These are phyloP conservation scores for Postia placenta DNA, from an alignment of 768 basidiomycete species.

Conservation along the genomic window DNA sequence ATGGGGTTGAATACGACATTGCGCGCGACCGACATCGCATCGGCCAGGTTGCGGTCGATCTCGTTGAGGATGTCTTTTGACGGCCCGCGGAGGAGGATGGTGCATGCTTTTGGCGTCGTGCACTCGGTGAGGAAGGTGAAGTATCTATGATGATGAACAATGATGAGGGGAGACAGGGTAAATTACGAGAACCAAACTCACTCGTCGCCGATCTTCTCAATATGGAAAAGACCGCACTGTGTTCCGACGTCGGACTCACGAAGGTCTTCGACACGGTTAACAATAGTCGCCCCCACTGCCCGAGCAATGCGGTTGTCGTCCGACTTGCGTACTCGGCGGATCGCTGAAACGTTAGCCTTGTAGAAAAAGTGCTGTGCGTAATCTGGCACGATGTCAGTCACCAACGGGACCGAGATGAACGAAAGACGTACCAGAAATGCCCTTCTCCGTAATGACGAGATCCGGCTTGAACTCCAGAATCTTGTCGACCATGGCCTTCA, in stretches of 20 bases:
- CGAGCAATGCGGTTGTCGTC: conserved; percentile 99
- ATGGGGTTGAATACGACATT: conserved; percentile 95
- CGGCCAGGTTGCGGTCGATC: conserved; percentile 94
- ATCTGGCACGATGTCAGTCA: conserved; percentile 40
- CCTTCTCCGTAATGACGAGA: conserved; percentile 95
- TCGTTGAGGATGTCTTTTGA: conserved; percentile 98
- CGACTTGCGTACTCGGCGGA: conserved; percentile 96
- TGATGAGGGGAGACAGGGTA: neutral
- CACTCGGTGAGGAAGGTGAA: conserved; percentile 97
- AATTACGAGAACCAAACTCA: conserved; percentile 17
- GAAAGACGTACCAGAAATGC: conserved; percentile 81
- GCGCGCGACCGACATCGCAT: conserved; percentile 95
- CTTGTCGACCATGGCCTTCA: conserved; percentile 77
- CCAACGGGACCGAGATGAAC: neutral
- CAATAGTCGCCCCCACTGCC: conserved; percentile 92
- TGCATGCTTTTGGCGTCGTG: conserved; percentile 88
- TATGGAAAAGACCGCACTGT: conserved; percentile 90
- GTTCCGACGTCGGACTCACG: conserved; percentile 91
- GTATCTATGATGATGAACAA: conserved; percentile 71
- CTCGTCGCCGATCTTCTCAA: conserved; percentile 98
- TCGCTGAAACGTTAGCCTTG: conserved; percentile 84
- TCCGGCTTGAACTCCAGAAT: conserved; percentile 94
- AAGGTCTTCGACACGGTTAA: conserved; percentile 93
- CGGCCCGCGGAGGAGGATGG: conserved; percentile 94
- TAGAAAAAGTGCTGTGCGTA: conserved; percentile 88